A percentile compares a stretch with the other conserved stretches of the same genome.
Conservation (phyloP, 106 monocot species). For the Amphibolis antarctica region DNA sequence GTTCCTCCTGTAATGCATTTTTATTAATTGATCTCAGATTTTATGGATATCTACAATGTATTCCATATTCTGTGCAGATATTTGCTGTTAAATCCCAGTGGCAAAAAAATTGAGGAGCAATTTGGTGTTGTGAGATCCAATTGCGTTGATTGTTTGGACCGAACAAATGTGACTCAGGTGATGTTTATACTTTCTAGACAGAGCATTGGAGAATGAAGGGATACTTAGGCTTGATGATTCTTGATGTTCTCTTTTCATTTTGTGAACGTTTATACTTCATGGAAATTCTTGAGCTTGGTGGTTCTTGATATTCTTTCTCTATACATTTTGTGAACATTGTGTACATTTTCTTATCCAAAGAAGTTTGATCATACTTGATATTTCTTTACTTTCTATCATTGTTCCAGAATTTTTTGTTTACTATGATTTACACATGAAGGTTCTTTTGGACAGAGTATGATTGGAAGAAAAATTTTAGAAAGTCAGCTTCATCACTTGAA, state of each 20-base stretch:
- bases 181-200: too few species aligned
- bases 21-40: background rate
- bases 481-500: slow-evolving; percentile 51
- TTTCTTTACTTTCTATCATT: slow-evolving; percentile 1
- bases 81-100: slow-evolving; percentile 53
- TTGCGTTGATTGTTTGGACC: slow-evolving; percentile 94
- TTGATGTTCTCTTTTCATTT: too few species aligned
- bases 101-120: slow-evolving; percentile 66
- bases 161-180: slow-evolving; percentile 99
- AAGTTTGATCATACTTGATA: background rate
- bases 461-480: slow-evolving; percentile 83
- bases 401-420: background rate
- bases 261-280: too few species aligned
- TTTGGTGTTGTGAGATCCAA: slow-evolving; percentile 79
- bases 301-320: too few species aligned
- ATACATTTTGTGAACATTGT: too few species aligned
- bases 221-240: too few species aligned
- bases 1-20: background rate
- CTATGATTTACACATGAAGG: background rate
- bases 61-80: slow-evolving; percentile 36
- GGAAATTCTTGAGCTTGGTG: too few species aligned
- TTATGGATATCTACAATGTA: background rate
- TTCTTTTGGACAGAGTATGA: slow-evolving; percentile 63
- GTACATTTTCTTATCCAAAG: too few species aligned
- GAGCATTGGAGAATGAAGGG: too few species aligned